Base-by-base conservation (phyloP, 192 early-diverging fungal genomes). In the Coemansia sp. region DNA sequence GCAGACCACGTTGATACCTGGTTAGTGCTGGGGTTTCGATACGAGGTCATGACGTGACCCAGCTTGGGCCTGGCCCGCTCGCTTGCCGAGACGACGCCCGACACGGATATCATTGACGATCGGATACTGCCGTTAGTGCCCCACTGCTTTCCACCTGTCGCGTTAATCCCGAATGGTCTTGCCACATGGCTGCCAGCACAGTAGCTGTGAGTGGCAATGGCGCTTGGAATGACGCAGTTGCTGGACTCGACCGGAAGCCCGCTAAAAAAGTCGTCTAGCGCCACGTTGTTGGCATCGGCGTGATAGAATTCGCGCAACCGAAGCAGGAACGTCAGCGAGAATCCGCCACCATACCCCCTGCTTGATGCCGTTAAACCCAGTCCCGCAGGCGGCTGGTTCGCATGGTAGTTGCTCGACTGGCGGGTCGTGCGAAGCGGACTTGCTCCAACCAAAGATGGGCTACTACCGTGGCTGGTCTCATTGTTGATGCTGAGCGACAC, bases 1-100 rank as follows among this genome's bases (percentile, higher is more conserved):
- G 70, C 76, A 11, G 76, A 69, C 76, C 70, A 79, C 3, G 70
- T 68, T 2, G 50, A 43, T 14, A 78, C 65, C n/a, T 65, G 69
- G 54, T 58, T 67, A 14, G 65, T 65, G 1, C 26, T 36, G 0
- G 76, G 70, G 8, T 79, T 53, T 1, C 68, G 40, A 32, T 65
- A 72, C 18, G 76, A 72, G 8, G 60, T 60, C 76, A 79, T 79
- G 0, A 79, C 67, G 2, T 59, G 56, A 42, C 58, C 76, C 34
- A 79, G 58, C 55, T 53, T 50, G 27, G 76, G 76, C 32, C 65
- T 35, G 32, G 65, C 43, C 33, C 66, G 62, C 27, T 69, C 70
- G 44, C 39, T 65, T 2, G 52, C 54, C 2, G 62, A 57, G 29
- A 69, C 43, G 10, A 62, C 27, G 48, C 63, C 63, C 14, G 63